These are phyloP conservation scores for Cinnamomum micranthum DNA, from an alignment of 164 flowering plant genomes.

Conservation along the genomic window DNA sequence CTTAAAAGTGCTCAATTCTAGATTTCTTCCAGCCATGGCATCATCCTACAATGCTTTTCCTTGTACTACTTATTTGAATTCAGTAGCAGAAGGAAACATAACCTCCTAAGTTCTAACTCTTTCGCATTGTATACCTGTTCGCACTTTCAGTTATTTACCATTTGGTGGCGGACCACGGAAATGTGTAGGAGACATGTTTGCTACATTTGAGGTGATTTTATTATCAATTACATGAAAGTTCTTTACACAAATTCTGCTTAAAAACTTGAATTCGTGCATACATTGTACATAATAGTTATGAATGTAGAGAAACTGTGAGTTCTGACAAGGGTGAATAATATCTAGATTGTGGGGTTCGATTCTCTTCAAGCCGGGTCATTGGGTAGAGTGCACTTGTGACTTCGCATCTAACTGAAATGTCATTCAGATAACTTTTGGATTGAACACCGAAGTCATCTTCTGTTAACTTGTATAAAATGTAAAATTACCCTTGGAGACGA, in stretches of 20 bases:
- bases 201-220: constrained; percentile 76
- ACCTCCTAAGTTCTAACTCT: neutral
- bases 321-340: too few species aligned
- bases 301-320: too few species aligned
- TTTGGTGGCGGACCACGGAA: constrained; percentile 98
- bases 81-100: neutral
- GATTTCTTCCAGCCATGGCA: neutral
- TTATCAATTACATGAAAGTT: neutral
- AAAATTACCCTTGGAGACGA: too few species aligned
- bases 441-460: too few species aligned
- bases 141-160: constrained; percentile 72
- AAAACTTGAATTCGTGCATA: too few species aligned
- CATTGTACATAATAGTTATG: too few species aligned
- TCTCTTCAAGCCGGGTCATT: too few species aligned
- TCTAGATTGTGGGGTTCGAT: too few species aligned
- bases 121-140: neutral
- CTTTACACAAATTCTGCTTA: neutral
- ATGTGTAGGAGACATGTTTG: constrained; percentile 96
- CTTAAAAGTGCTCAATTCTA: neutral
- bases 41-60: neutral
- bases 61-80: neutral
- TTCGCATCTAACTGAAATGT: too few species aligned
- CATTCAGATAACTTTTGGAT: too few species aligned
- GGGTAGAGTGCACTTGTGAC: too few species aligned
- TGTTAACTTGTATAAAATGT: too few species aligned